Conservation (phyloP, 2,329 filamentous ascomycete genomes). For the Cryphonectria radicalis region DNA sequence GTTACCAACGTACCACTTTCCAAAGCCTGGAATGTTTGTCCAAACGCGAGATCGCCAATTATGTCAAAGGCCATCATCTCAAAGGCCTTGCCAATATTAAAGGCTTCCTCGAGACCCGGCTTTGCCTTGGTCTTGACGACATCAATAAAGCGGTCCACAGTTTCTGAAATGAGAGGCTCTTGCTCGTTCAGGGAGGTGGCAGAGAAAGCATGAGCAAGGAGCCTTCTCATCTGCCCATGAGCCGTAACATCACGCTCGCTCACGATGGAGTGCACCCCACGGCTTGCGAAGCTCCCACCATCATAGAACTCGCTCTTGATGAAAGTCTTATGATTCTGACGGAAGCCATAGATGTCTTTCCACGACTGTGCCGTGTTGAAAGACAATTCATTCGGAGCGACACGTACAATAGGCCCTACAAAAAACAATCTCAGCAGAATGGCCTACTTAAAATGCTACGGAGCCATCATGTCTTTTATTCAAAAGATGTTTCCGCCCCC, state of each 20-base stretch:
- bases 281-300: constrained; percentile 32
- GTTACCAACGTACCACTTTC: constrained; percentile 31
- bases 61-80: constrained; percentile 44
- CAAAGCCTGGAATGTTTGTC: constrained; percentile 42
- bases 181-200: constrained; percentile 6
- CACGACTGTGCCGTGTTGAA: constrained; percentile 19
- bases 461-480: background rate
- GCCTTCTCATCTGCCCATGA: constrained; percentile 36
- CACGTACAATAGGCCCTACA: constrained; percentile 12
- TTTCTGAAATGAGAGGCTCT: constrained; percentile 1
- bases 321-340: constrained; percentile 20
- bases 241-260: constrained; percentile 34
- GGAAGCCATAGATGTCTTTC: constrained; percentile 30
- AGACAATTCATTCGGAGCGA: constrained; percentile 19
- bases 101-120: constrained; percentile 28
- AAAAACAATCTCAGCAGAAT: background rate
- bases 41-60: constrained; percentile 48
- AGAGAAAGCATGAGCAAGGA: constrained; percentile 32
- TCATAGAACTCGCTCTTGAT: constrained; percentile 37
- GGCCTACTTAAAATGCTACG: background rate
- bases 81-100: constrained; percentile 41
- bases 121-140: background rate
- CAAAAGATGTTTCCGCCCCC: too few relatives aligned
- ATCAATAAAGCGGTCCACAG: constrained; percentile 10
- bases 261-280: constrained; percentile 33